Evolutionary conservation across 1,139 yeast genomes (phyloP), one percentile per base, ranked within the genome.

Genomic region (Candida albicans): DNA sequence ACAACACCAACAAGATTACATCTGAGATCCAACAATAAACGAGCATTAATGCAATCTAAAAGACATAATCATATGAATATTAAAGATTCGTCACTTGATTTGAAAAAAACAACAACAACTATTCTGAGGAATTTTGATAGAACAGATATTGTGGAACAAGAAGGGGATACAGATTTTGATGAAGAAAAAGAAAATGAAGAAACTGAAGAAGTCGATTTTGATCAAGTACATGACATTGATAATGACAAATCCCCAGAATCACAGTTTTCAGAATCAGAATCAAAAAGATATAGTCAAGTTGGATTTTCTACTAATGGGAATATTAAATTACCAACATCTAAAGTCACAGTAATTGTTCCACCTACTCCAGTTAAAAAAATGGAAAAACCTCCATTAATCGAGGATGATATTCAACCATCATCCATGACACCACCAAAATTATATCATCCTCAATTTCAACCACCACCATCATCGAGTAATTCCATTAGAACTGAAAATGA

Each of bases 321-420:
- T 43, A 59, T 79, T 29, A 71, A 67, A 51, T 62, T 79, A 13
- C 82, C 81, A 51, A 70, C 63, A 0, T 70, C 84, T 25, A 65
- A 70, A 46, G 71, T 80, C 14, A 56, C 61, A 42, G 52, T 60
- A 33, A 71, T 81, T 42, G 61, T 81, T 7, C 90, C 93, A 1
- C 79, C 84, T 5, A 82, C 90, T 0, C 90, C 90, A 0, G 82
- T 81, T 1, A 82, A 77, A 57, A 82, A 79, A 51, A 76, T 82
- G 75, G 85, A 80, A 35, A 64, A 57, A 48, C 31, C n/a, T n/a
- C n/a, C 39, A 11, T 27, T 46, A 5, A 26, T 49, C 8, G 37
- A n/a, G n/a, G n/a, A 39, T 15, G 33, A 41, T 8, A n/a, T 26
- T 10, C 25, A 40, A 31, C n/a, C 37, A 3, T 14, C 37, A 3